Evolutionary conservation across 2,329 filamentous ascomycete species (phyloP).

Genomic region (Fusarium chlamydosporum): DNA sequence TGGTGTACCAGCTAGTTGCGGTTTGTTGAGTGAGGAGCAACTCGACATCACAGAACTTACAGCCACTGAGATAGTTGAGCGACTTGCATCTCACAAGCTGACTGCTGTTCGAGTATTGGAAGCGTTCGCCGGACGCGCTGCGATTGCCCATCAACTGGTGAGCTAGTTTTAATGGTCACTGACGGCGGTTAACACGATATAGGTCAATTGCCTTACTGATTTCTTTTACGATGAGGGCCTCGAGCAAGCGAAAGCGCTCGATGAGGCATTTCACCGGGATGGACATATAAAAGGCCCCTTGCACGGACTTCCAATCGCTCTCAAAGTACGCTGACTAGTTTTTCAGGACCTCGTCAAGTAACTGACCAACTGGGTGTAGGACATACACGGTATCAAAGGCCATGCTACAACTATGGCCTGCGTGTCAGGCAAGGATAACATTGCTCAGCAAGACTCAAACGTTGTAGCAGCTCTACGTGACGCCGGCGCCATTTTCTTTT

Average conservation of each 20-base stretch:
- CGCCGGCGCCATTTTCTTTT: slow-evolving; percentile 72
- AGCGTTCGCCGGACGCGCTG: slow-evolving; percentile 3
- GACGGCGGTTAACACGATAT: background rate
- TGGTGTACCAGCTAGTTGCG: background rate
- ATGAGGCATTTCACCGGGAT: background rate
- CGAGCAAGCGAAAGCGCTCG: background rate
- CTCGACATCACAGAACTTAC: background rate
- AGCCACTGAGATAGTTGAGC: background rate
- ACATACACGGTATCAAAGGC: background rate
- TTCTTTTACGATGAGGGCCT: slow-evolving; percentile 8
- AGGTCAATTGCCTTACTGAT: background rate
- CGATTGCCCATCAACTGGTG: slow-evolving; percentile 5
- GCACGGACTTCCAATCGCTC: slow-evolving; percentile 2
- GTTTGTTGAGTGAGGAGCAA: background rate
- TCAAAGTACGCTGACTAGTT: background rate
- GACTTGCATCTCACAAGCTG: background rate
- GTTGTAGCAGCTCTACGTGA: background rate
- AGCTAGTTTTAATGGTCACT: rapidly evolving
- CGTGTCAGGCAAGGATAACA: background rate
- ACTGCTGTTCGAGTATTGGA: background rate
- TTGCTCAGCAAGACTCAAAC: background rate
- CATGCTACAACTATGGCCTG: slow-evolving; percentile 9
- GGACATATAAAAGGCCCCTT: background rate
- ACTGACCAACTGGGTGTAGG: background rate
- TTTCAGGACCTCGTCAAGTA: background rate